phyloP scores from a whole-genome alignment of 352 stramenopile genomes.

The Pilasporangium apinafurcum region DNA sequence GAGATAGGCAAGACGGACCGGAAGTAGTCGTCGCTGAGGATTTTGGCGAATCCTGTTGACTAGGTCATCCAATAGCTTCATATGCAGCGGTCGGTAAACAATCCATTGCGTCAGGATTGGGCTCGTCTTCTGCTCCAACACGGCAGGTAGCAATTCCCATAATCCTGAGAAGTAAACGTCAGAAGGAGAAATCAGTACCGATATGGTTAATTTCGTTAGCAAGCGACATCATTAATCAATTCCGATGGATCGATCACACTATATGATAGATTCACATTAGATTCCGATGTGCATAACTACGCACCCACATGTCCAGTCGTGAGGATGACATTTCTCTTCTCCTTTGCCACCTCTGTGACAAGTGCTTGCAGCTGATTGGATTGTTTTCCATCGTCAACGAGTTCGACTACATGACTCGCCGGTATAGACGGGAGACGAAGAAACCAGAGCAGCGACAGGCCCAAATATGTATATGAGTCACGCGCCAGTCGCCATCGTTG shows the following conservation, averaged over 20 bases:
- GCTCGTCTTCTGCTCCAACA: conserved; percentile 17
- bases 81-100: conserved; percentile 51
- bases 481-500: conserved; percentile 13
- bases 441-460: conserved; percentile 44
- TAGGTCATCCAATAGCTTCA: conserved; percentile 26
- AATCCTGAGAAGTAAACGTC: conserved; percentile 12
- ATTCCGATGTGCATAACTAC: neutral
- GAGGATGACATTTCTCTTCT: conserved; percentile 21
- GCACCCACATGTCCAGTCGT: conserved; percentile 37
- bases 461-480: conserved; percentile 22
- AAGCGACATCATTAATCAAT: no score
- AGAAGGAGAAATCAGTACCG: neutral
- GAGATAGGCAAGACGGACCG: conserved; percentile 13
- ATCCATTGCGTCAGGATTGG: conserved; percentile 39
- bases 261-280: neutral
- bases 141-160: conserved; percentile 46
- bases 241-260: no score
- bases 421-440: conserved; percentile 25
- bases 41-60: conserved; percentile 22
- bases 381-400: conserved; percentile 6
- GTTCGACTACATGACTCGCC: conserved; percentile 6
- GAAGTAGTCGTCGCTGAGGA: conserved; percentile 25
- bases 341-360: neutral
- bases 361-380: conserved; percentile 1
- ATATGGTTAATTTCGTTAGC: neutral